Evolutionary conservation across 495 filamentous ascomycete species (phyloP).

Genomic region (Penicillium nucicola): DNA sequence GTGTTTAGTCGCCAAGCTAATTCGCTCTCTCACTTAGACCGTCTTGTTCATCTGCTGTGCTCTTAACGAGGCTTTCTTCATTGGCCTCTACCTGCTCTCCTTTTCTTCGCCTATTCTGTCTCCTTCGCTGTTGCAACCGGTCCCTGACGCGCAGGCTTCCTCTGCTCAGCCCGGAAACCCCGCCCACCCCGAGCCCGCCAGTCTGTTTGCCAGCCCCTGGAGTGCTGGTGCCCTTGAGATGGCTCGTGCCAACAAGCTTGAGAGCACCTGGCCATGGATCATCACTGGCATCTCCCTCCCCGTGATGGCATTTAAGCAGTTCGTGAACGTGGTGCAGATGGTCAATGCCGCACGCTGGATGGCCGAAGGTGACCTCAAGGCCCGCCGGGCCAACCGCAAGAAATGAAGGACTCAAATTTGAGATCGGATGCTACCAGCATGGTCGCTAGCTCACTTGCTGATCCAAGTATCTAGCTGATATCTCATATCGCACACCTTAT

Average conservation of each 20-base stretch:
- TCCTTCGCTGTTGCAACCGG: slow-evolving; percentile 66
- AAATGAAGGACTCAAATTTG: slow-evolving; percentile 13
- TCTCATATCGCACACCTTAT: not conserved
- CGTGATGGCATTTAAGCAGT: slow-evolving; percentile 87
- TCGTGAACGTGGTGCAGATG: slow-evolving; percentile 90
- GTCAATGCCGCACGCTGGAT: slow-evolving; percentile 91
- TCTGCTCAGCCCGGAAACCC: slow-evolving; percentile 64
- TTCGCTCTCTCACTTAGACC: slow-evolving; percentile 47
- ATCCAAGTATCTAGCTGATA: too few species aligned
- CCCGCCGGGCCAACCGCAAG: slow-evolving; percentile 33
- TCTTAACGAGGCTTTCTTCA: slow-evolving; percentile 94
- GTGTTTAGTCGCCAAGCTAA: not conserved
- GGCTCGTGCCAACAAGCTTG: slow-evolving; percentile 92
- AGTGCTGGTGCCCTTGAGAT: slow-evolving; percentile 88
- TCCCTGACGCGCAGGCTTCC: slow-evolving; percentile 43
- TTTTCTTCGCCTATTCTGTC: slow-evolving; percentile 87
- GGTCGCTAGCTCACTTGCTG: not conserved
- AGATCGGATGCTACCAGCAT: not conserved
- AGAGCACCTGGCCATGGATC: slow-evolving; percentile 80
- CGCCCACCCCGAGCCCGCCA: slow-evolving; percentile 57
- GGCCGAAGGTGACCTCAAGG: slow-evolving; percentile 73
- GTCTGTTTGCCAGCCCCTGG: slow-evolving; percentile 78
- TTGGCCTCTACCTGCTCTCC: slow-evolving; percentile 94
- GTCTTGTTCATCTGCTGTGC: slow-evolving; percentile 90
- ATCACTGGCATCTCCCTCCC: slow-evolving; percentile 78